Conservation (phyloP, 2,329 filamentous ascomycete genomes). For the Colletotrichum sp. region DNA sequence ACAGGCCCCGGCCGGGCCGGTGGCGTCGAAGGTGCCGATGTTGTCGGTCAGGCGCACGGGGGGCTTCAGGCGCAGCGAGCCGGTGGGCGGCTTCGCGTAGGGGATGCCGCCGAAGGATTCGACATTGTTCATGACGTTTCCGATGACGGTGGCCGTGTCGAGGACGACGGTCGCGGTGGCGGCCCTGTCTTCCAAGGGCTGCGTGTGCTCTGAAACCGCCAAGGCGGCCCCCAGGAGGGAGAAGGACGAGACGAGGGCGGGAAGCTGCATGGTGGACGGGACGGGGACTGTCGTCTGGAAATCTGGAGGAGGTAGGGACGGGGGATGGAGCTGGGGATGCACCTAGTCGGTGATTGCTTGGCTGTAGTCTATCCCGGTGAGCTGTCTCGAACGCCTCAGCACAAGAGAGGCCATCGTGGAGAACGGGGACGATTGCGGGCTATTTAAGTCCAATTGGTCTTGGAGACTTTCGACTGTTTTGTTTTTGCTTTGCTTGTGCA, state of each 20-base stretch:
- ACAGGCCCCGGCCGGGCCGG: constrained; percentile 53
- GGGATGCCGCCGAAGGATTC: constrained; percentile 70
- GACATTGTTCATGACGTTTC: constrained; percentile 34
- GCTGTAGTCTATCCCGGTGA: not conserved
- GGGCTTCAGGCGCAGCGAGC: constrained; percentile 62
- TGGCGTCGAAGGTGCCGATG: constrained; percentile 59
- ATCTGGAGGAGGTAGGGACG: not conserved
- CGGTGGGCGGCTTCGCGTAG: constrained; percentile 66
- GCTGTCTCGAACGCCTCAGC: not conserved
- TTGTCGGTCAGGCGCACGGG: constrained; percentile 55
- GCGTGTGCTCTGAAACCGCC: constrained; percentile 2
- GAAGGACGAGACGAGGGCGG: constrained; percentile 8
- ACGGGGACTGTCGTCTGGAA: not conserved
- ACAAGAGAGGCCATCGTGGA: not conserved
- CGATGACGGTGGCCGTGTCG: constrained; percentile 25
- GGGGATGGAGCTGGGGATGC: not conserved
- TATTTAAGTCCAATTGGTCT: constrained; percentile 2
- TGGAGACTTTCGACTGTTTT: not conserved
- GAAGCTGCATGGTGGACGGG: constrained; percentile 1
- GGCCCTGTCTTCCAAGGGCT: constrained; percentile 12
- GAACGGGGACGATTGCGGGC: not conserved
- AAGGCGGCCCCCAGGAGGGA: constrained; percentile 6
- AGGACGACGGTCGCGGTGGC: constrained; percentile 22
- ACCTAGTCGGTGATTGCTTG: not conserved
- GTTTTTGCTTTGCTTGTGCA: not conserved